phyloP scores from a whole-genome alignment of 179 eudicot genomes.

The Vitellaria paradoxa region DNA sequence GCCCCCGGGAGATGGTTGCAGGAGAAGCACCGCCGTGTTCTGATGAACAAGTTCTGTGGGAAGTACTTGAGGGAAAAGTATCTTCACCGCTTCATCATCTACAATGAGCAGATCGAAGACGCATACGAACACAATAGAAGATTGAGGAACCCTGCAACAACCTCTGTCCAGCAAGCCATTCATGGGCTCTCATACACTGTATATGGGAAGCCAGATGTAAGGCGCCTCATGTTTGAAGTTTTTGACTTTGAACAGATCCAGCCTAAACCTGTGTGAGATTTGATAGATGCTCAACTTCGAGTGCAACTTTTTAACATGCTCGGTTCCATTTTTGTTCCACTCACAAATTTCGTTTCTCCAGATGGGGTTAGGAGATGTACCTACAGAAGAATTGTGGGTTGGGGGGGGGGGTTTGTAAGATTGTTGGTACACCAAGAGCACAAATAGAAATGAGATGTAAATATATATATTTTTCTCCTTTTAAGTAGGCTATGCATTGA shows the following conservation, averaged over 20 bases:
- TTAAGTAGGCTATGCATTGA: no score
- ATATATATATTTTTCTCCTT: not conserved
- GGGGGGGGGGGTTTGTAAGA: not conserved
- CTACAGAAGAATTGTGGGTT: no score
- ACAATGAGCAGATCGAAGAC: constrained; percentile 84
- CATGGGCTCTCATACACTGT: constrained; percentile 90
- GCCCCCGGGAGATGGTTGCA: constrained; percentile 90
- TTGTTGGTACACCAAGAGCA: not conserved
- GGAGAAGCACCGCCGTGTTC: constrained; percentile 77
- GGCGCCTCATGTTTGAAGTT: constrained; percentile 96
- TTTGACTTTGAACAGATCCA: constrained; percentile 98
- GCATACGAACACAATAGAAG: constrained; percentile 84
- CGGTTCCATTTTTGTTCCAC: not conserved
- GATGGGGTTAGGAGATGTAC: not conserved
- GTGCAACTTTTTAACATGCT: not conserved
- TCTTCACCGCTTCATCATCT: constrained; percentile 76
- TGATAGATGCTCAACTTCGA: not conserved
- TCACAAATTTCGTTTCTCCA: not conserved
- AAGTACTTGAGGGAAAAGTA: constrained; percentile 78
- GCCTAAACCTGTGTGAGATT: constrained; percentile 58
- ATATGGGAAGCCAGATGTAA: constrained; percentile 91
- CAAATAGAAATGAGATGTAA: not conserved
- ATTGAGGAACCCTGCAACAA: constrained; percentile 90
- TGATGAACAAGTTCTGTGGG: constrained; percentile 96
- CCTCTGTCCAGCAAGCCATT: constrained; percentile 85